These are phyloP conservation scores for Kluyveromyces nonfermentans DNA, from an alignment of 805 yeast genomes.

Conservation along the genomic window DNA sequence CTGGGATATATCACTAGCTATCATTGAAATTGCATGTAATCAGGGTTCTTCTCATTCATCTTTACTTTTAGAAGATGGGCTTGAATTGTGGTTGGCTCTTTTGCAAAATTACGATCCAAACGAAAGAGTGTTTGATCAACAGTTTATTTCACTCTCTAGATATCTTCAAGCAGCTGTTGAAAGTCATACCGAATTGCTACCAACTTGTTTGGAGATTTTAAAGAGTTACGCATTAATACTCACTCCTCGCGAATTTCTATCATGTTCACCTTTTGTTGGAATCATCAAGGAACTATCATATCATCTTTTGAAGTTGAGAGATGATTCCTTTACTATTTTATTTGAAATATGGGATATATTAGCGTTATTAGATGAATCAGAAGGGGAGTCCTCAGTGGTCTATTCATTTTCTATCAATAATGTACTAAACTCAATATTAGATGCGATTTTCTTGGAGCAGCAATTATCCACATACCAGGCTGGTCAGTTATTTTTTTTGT, in stretches of 20 bases:
- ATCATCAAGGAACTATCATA: conserved; percentile 42
- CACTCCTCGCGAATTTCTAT: conserved; percentile 30
- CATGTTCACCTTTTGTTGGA: conserved; percentile 15
- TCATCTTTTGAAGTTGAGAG: conserved; percentile 54
- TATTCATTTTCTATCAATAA: conserved; percentile 23
- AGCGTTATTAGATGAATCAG: conserved; percentile 18
- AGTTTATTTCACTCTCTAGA: conserved; percentile 39
- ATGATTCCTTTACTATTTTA: conserved; percentile 49
- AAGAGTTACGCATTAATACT: conserved; percentile 53
- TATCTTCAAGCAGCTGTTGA: conserved; percentile 49
- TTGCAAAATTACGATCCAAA: conserved; percentile 49
- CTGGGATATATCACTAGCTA: conserved; percentile 51
- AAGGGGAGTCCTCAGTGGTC: conserved; percentile 15
- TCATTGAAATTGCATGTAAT: conserved; percentile 54
- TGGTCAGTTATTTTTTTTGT: conserved; percentile 28
- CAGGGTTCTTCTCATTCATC: conserved; percentile 44
- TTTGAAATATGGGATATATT: conserved; percentile 32
- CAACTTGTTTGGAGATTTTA: conserved; percentile 49
- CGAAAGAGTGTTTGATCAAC: conserved; percentile 24
- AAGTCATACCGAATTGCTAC: conserved; percentile 66
- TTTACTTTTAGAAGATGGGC: conserved; percentile 74
- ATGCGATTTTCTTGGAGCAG: conserved; percentile 25
- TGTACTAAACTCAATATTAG: conserved; percentile 18
- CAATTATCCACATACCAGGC: conserved; percentile 24
- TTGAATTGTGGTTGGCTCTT: conserved; percentile 70